phyloP scores from a whole-genome alignment of 2,329 filamentous ascomycete genomes.

The Leptographium lundbergii region DNA sequence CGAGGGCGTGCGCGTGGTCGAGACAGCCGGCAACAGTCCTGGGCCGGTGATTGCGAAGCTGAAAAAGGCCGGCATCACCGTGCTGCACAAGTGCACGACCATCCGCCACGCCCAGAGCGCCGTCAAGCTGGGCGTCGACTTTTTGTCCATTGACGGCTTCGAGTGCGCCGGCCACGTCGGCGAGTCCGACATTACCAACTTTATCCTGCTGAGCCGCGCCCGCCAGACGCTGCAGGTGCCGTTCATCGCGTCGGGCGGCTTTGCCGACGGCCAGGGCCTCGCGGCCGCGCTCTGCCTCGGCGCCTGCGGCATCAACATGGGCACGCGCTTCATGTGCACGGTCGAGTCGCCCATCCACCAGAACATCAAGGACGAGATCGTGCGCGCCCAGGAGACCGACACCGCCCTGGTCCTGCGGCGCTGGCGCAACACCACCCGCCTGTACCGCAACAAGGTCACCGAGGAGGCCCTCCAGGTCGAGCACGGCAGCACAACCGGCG shows the following conservation, averaged over 20 bases:
- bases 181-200: constrained; percentile 79
- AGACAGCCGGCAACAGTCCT: constrained; percentile 42
- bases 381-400: constrained; percentile 77
- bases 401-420: constrained; percentile 77
- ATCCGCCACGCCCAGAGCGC: constrained; percentile 88
- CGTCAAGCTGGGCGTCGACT: constrained; percentile 89
- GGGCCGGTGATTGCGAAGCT: constrained; percentile 82
- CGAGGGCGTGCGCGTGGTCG: constrained; percentile 81
- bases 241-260: constrained; percentile 92
- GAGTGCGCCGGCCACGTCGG: constrained; percentile 89
- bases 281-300: constrained; percentile 83
- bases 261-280: constrained; percentile 86
- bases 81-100: constrained; percentile 96
- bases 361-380: constrained; percentile 90
- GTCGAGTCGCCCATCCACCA: constrained; percentile 83
- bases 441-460: constrained; percentile 86
- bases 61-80: constrained; percentile 63
- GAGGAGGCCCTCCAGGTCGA: constrained; percentile 72
- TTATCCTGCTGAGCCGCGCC: constrained; percentile 74
- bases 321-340: constrained; percentile 94
- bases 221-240: constrained; percentile 74
- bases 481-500: constrained; percentile 65
- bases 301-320: constrained; percentile 96
- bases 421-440: constrained; percentile 83
- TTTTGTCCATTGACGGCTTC: constrained; percentile 93